A percentile compares a stretch with the other conserved stretches of the same genome.
These are phyloP conservation scores for Trichoderma brevicompactum DNA, from an alignment of 2,329 filamentous ascomycete species.

Conservation along the genomic window DNA sequence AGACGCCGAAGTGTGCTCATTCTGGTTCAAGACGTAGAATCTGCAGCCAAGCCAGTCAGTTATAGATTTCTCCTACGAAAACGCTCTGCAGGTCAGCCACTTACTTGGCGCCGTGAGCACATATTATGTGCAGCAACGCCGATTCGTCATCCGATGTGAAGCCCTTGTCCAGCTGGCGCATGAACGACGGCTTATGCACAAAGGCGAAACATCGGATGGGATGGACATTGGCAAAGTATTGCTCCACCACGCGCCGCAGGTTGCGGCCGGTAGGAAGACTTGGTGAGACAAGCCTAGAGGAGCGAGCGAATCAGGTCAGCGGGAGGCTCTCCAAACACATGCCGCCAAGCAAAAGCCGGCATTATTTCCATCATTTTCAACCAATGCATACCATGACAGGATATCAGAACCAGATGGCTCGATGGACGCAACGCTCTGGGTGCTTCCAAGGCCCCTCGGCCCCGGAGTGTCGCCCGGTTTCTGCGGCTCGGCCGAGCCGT, in stretches of 20 bases:
- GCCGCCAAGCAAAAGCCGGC: neutral
- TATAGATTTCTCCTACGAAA: neutral
- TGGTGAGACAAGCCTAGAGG: slow-evolving; percentile 41
- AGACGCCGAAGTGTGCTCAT: slow-evolving; percentile 40
- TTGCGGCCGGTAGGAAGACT: slow-evolving; percentile 42
- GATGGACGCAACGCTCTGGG: slow-evolving; percentile 28
- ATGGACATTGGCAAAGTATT: slow-evolving; percentile 48
- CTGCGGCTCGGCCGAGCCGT: slow-evolving; percentile 2
- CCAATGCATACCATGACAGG: slow-evolving; percentile 30
- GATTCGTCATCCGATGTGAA: slow-evolving; percentile 44
- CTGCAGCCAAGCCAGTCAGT: slow-evolving; percentile 31
- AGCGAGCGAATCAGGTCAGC: slow-evolving; percentile 3
- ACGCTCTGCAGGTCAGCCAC: slow-evolving; percentile 5
- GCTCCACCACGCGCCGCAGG: slow-evolving; percentile 44
- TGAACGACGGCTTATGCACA: slow-evolving; percentile 47
- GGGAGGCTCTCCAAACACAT: neutral
- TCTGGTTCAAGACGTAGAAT: slow-evolving; percentile 43
- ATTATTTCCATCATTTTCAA: neutral
- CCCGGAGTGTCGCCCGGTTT: slow-evolving; percentile 9
- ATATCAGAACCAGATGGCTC: slow-evolving; percentile 26
- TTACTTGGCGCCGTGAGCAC: slow-evolving; percentile 47
- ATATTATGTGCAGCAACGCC: slow-evolving; percentile 45
- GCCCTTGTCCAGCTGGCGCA: slow-evolving; percentile 45
- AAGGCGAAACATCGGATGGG: slow-evolving; percentile 48
- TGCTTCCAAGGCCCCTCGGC: neutral